Percentiles rank a stretch among this genome's conserved stretches.
Evolutionary conservation across 805 yeast genomes (phyloP).

Genomic region (Vanderwaltozyma polyspora): DNA sequence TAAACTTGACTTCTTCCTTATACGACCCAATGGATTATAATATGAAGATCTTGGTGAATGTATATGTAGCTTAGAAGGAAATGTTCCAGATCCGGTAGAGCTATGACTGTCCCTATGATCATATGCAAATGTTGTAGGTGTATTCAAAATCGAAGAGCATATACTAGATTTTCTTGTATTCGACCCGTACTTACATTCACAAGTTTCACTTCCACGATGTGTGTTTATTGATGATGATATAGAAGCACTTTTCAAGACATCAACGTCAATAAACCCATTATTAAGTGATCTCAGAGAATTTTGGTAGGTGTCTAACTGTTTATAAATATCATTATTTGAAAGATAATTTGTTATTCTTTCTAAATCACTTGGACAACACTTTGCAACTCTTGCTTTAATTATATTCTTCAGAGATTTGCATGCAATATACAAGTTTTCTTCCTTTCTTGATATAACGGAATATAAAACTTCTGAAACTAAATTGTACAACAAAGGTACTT

Average conservation of each 20-base stretch:
- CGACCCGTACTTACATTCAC: neutral
- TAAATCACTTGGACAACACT: constrained; percentile 18
- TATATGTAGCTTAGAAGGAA: constrained; percentile 6
- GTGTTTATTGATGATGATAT: constrained; percentile 6
- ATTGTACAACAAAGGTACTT: constrained; percentile 59
- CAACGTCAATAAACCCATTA: constrained; percentile 51
- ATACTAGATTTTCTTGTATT: neutral
- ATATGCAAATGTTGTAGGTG: constrained; percentile 16
- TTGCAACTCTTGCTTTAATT: constrained; percentile 15
- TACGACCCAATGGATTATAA: constrained; percentile 15
- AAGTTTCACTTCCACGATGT: neutral
- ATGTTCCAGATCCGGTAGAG: constrained; percentile 15
- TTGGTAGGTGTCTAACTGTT: constrained; percentile 38
- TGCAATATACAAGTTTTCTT: constrained; percentile 31
- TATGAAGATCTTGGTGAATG: constrained; percentile 4
- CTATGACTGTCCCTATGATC: constrained; percentile 20
- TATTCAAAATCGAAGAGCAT: neutral
- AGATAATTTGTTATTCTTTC: constrained; percentile 13
- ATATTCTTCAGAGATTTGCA: constrained; percentile 17
- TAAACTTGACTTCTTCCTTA: constrained; percentile 17
- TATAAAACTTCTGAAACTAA: constrained; percentile 57
- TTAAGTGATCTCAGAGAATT: constrained; percentile 47
- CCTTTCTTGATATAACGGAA: constrained; percentile 59
- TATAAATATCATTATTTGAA: constrained; percentile 19
- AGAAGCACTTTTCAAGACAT: constrained; percentile 38